Conservation (phyloP, 768 basidiomycete genomes). For the Auricularia heimuer region DNA sequence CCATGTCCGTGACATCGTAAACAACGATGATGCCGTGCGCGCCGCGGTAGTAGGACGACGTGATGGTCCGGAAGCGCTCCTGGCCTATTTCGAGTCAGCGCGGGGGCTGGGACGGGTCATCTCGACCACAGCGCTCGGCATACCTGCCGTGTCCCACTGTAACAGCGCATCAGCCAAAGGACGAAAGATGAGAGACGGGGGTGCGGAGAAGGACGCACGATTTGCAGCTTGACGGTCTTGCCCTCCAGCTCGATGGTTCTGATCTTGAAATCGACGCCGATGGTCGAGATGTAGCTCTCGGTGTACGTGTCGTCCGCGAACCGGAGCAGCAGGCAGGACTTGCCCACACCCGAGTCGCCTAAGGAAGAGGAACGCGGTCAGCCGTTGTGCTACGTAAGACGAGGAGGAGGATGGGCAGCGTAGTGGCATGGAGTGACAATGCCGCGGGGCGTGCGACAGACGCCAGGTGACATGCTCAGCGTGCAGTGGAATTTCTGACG, state of each 20-base stretch:
- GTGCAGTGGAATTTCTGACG: too few species aligned
- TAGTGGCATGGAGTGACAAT: too few species aligned
- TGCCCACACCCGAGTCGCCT: slow-evolving; percentile 88
- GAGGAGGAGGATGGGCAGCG: not conserved
- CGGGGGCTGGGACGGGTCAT: not conserved
- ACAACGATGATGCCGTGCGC: slow-evolving; percentile 98
- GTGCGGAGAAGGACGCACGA: slow-evolving; percentile 47
- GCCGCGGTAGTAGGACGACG: slow-evolving; percentile 98
- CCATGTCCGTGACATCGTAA: slow-evolving; percentile 96
- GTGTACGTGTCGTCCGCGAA: slow-evolving; percentile 97
- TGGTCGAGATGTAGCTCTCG: slow-evolving; percentile 94
- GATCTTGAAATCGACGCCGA: slow-evolving; percentile 99
- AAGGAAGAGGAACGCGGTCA: not conserved
- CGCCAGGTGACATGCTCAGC: too few species aligned
- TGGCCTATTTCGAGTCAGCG: slow-evolving; percentile 48
- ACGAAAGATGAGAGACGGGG: not conserved
- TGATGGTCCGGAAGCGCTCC: slow-evolving; percentile 98
- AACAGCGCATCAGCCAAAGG: not conserved
- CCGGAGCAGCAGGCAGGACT: slow-evolving; percentile 87
- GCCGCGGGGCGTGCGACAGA: too few species aligned
- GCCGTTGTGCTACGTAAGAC: not conserved
- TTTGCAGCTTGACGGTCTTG: slow-evolving; percentile 97
- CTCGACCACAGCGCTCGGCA: slow-evolving; percentile 11
- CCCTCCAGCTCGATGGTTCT: slow-evolving; percentile 97
- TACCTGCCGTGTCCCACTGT: slow-evolving; percentile 97